Evolutionary conservation across 495 filamentous ascomycete species (phyloP).

Genomic region (Cercophora samala): DNA sequence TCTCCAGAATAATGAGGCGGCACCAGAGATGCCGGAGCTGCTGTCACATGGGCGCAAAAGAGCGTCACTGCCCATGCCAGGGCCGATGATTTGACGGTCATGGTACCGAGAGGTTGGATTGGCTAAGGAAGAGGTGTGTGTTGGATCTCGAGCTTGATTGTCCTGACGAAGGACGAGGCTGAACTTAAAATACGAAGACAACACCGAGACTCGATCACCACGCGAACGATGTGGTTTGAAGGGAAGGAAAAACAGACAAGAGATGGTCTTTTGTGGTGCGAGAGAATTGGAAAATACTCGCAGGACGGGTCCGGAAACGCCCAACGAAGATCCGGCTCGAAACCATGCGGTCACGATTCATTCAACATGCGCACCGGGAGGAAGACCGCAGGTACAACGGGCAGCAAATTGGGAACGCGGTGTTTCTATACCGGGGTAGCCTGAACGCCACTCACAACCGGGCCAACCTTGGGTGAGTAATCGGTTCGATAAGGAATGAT

Average conservation of each 20-base stretch:
- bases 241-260: neutral
- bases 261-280: neutral
- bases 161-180: neutral
- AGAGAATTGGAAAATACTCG: neutral
- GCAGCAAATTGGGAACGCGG: neutral
- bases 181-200: neutral
- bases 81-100: neutral
- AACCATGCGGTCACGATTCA: neutral
- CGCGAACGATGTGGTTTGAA: too few species aligned
- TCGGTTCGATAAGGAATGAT: too few species aligned
- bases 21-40: neutral
- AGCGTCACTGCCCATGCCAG: neutral
- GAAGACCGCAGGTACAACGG: too few species aligned
- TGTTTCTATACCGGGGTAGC: neutral
- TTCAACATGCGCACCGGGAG: neutral
- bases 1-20: constrained; percentile 21
- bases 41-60: neutral
- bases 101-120: neutral
- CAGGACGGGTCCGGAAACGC: neutral
- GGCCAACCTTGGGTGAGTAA: neutral
- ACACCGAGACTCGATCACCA: neutral
- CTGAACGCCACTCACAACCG: neutral
- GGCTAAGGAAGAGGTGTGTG: neutral
- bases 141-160: neutral
- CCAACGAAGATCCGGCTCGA: neutral